Evolutionary conservation across 345 rosid genomes (phyloP).

Genomic region (Lepidium africanum): DNA sequence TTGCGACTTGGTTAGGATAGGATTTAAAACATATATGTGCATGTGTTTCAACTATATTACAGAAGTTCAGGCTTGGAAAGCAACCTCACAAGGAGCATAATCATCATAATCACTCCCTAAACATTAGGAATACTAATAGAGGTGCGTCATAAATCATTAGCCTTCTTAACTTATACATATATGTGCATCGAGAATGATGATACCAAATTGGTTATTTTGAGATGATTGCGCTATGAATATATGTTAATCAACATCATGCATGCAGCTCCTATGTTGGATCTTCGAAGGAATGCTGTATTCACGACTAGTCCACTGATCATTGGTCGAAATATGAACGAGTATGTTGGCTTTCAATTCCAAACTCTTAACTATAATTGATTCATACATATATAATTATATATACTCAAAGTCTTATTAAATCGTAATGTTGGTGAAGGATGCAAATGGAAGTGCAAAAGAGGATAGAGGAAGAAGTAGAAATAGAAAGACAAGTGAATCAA

Average conservation of each 20-base stretch:
- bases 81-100: slow-evolving; percentile 67
- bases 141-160: slow-evolving; percentile 32
- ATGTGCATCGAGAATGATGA: not conserved
- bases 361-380: not conserved
- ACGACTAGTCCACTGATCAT: slow-evolving; percentile 28
- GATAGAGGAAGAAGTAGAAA: slow-evolving; percentile 75
- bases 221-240: not conserved
- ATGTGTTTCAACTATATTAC: slow-evolving; percentile 16
- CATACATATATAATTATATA: not conserved
- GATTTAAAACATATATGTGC: not conserved
- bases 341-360: slow-evolving; percentile 26
- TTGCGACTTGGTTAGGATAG: not conserved
- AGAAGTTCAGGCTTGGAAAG: slow-evolving; percentile 89
- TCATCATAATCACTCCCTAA: slow-evolving; percentile 52
- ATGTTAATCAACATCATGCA: not conserved
- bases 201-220: not conserved
- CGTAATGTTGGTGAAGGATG: slow-evolving; percentile 32
- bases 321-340: slow-evolving; percentile 57
- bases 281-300: slow-evolving; percentile 30
- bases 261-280: slow-evolving; percentile 24
- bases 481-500: slow-evolving; percentile 84
- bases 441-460: slow-evolving; percentile 88
- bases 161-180: not conserved
- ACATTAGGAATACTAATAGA: slow-evolving; percentile 56
- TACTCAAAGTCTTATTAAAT: not conserved